Evolutionary conservation across 139 green algal species (phyloP), one percentile per base, ranked within the genome.

Genomic region (Coelastrella sp.): DNA sequence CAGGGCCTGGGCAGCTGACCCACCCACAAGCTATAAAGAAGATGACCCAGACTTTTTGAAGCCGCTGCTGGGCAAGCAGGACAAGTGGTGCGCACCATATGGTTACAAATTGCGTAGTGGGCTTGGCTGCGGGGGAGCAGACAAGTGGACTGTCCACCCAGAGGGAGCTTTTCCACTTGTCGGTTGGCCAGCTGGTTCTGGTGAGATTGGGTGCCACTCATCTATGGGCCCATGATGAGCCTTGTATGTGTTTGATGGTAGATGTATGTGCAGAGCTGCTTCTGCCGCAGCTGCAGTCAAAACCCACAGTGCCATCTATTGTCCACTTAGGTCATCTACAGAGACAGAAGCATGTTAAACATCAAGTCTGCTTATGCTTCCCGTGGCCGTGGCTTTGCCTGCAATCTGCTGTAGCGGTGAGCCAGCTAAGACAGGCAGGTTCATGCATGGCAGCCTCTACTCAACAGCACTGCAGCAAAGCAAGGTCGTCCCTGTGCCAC

Each of bases 81-180:
- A 76, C 32, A 83, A 82, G 59, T 96, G 94, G 94, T 96, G 94
- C 59, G 91, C 91, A 2, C 94, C 94, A 0, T 96, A 96, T 59
- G 92, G 88, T 17, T 96, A 96, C 91, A 95, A 94, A 85, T 59
- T 88, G 81, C 80, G 92, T 5, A 13, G 65, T 3, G 68, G 82
- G 5, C 60, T 95, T n/a, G 91, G 91, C 10, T 96, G 94, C 78
- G 94, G 94, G 3, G 94, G 94, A 5, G 94, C 94, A 6, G 94
- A 96, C 90, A 95, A 94, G 65, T 96, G 94, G 94, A 92, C 90
- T 22, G 89, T 96, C 13, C 79, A 95, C 3, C 94, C 94, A 11
- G 71, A 90, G 0, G 74, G 54, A 47, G 22, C 64, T 32, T 87
- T 61, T 66, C 81, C 81, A 7, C 32, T 68, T 17, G 73, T 47